Conservation (phyloP, 176 grass and related monocot species). For the Melocanna baccifera region DNA sequence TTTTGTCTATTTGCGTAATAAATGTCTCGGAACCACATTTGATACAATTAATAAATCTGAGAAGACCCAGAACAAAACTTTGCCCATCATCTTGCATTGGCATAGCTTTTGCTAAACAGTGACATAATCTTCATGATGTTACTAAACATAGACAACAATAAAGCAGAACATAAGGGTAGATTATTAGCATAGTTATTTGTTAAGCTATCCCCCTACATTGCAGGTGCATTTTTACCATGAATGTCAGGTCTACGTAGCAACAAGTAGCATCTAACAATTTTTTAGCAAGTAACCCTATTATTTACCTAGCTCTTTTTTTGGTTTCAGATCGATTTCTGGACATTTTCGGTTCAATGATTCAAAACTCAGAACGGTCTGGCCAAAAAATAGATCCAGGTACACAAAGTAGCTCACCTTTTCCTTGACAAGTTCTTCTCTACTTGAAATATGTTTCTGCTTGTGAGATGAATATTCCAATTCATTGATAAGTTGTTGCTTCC, state of each 20-base stretch:
- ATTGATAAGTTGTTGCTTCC: conserved; percentile 70
- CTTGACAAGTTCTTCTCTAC: conserved; percentile 76
- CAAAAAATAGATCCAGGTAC: background rate
- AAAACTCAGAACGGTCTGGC: background rate
- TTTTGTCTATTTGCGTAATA: background rate
- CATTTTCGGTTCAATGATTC: background rate
- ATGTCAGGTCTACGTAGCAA: background rate
- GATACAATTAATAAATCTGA: background rate
- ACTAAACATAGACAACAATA: background rate
- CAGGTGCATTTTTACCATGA: background rate
- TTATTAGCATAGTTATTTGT: background rate
- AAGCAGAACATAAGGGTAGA: background rate
- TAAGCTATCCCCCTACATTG: background rate
- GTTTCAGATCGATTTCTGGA: background rate
- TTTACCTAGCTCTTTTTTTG: background rate
- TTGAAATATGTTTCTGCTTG: conserved; percentile 51
- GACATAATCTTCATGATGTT: background rate
- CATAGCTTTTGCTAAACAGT: background rate
- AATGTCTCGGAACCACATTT: background rate
- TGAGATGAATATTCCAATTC: conserved; percentile 50
- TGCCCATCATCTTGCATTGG: background rate
- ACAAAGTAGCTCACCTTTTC: conserved; percentile 53
- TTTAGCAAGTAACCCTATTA: background rate
- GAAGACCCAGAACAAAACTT: background rate
- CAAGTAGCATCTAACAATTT: background rate